Conservation (phyloP, 257 asterid genomes). For the Striga asiatica region DNA sequence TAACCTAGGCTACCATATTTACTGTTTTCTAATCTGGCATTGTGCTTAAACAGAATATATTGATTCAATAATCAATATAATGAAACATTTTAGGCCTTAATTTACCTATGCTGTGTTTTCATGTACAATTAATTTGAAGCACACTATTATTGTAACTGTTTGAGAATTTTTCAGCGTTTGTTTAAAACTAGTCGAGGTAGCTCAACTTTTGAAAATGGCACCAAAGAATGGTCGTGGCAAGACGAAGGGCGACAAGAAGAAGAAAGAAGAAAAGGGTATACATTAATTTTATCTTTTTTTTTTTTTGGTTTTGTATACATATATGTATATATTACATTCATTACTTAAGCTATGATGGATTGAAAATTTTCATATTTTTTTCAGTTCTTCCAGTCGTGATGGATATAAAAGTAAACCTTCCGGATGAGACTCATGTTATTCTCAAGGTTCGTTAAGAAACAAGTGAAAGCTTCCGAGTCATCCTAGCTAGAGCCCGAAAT, state of each 20-base stretch:
- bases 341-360: conserved; percentile 84
- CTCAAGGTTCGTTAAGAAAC: conserved; percentile 51
- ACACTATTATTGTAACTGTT: no score
- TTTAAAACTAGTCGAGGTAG: conserved; percentile 11
- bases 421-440: conserved; percentile 69
- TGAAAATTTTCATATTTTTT: conserved; percentile 21
- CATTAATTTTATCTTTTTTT: not conserved
- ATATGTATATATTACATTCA: conserved; percentile 24
- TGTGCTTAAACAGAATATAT: no score
- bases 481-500: not conserved
- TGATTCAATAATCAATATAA: not conserved
- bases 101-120: not conserved
- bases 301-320: no score
- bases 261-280: conserved; percentile 86
- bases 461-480: not conserved
- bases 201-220: conserved; percentile 46
- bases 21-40: no score
- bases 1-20: no score
- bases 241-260: conserved; percentile 86
- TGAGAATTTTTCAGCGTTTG: not conserved
- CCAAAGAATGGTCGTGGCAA: conserved; percentile 87
- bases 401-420: conserved; percentile 74
- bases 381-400: conserved; percentile 88
- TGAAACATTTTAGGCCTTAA: not conserved
- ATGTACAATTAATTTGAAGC: not conserved